Base-by-base conservation (phyloP, 2,329 filamentous ascomycete species). In the Metarhizium album region DNA sequence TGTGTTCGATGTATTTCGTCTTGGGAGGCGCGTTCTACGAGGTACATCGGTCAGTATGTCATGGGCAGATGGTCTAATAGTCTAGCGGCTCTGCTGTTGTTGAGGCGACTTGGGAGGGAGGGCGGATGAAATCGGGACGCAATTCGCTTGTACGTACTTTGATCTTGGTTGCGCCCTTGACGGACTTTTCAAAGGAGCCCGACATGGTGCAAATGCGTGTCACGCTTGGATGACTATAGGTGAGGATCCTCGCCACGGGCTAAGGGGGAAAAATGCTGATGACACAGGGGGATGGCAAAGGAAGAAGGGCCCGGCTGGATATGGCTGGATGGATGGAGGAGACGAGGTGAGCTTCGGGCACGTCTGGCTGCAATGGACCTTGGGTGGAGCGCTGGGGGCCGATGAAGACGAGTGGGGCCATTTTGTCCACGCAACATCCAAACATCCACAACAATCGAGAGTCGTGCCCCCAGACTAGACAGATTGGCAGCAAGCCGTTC, bases 1-100 rank as follows among this genome's bases (percentile, higher is more conserved):
- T 96, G 66, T 96, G 90, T 69, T 98, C 93, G 74, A 98, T 94
- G 74, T 97, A 98, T 72, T 98, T 98, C 51, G 91, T 93, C 74
- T 98, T 98, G 48, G 93, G 93, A 55, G 93, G 88, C 59, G 93
- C 93, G 70, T 90, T 86, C 88, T 94, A 46, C 16, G 42, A 20
- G 2, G n/a, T 14, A 22, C 24, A 14, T 18, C 18, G 46, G 45
- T 45, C 18, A 38, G 47, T 9, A 43, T 37, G 18, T 16, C 3
- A 16, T 8, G 37, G 16, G 5, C 33, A 14, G 33, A 13, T 35
- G 33, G 11, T n/a, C 14, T 13, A 11, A 35, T 35, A 4, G 37
- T 40, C 37, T 40, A 18, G 37, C 5, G 8, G n/a, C 37, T 20
- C 16, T n/a, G 37, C n/a, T n/a, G n/a, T n/a, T 20, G 37, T 3